These are phyloP conservation scores for Blastocladiella emersonii DNA, from an alignment of 371 early-diverging fungal genomes.

Conservation along the genomic window DNA sequence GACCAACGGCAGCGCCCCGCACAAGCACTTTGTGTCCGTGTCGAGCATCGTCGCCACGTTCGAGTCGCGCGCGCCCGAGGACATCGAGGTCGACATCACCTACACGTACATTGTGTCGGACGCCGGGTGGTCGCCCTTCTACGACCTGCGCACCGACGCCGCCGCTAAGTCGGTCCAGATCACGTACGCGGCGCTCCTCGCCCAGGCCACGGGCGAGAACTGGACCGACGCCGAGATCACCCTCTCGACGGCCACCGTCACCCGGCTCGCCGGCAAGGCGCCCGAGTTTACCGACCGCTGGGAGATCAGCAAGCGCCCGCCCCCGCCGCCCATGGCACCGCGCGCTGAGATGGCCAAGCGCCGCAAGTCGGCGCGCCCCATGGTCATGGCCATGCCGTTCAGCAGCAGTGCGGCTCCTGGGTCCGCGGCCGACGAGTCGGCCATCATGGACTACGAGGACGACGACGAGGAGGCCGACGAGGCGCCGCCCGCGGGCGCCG, in stretches of 20 bases:
- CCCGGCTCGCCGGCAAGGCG: neutral
- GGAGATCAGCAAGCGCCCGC: too few relatives aligned
- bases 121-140: slow-evolving; percentile 7
- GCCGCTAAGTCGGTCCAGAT: neutral
- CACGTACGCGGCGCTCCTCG: slow-evolving; percentile 6
- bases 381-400: too few relatives aligned
- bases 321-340: too few relatives aligned
- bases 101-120: too few relatives aligned
- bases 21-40: too few relatives aligned
- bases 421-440: neutral
- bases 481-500: neutral
- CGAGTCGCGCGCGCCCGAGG: too few relatives aligned
- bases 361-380: too few relatives aligned
- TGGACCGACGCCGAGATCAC: slow-evolving; percentile 7
- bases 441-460: neutral
- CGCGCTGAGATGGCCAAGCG: too few relatives aligned
- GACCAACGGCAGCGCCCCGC: too few relatives aligned
- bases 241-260: slow-evolving; percentile 7
- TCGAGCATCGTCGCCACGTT: too few relatives aligned
- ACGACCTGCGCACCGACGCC: slow-evolving; percentile 8
- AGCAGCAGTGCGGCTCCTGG: too few relatives aligned
- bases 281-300: neutral
- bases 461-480: neutral
- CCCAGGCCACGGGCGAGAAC: slow-evolving; percentile 6
- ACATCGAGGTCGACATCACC: too few relatives aligned